phyloP scores from a whole-genome alignment of 192 early-diverging fungal species.

The Coemansia sp. region DNA sequence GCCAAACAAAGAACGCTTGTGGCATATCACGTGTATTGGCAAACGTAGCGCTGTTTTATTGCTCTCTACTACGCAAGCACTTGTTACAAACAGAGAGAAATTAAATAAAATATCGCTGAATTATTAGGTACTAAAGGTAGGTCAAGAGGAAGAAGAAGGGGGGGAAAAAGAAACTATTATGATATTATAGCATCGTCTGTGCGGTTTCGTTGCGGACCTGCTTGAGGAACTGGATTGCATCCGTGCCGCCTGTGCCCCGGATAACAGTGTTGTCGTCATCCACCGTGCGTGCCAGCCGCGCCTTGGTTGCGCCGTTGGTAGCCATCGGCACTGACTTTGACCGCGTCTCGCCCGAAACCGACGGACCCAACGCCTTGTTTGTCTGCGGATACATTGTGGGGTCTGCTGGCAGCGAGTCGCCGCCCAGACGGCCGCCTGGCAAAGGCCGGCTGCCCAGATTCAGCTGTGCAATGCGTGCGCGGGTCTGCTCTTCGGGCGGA shows the following conservation, averaged over 20 bases:
- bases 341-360: neutral
- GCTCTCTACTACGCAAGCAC: no score
- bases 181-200: slow-evolving; percentile 46
- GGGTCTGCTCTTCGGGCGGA: slow-evolving; percentile 20
- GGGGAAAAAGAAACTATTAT: neutral
- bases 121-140: no score
- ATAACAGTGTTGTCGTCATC: slow-evolving; percentile 62
- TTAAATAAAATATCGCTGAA: no score
- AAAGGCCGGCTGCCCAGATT: neutral
- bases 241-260: slow-evolving; percentile 79
- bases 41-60: neutral
- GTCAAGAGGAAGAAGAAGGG: no score
- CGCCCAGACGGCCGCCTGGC: slow-evolving; percentile 39
- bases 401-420: slow-evolving; percentile 50
- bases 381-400: slow-evolving; percentile 55
- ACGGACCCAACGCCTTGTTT: slow-evolving; percentile 18
- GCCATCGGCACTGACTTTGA: neutral
- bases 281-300: slow-evolving; percentile 62
- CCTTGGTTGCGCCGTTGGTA: neutral
- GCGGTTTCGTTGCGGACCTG: slow-evolving; percentile 83
- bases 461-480: slow-evolving; percentile 4
- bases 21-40: neutral
- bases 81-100: no score
- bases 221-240: slow-evolving; percentile 92
- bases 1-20: neutral